These are phyloP conservation scores for Alloascoidea africana DNA, from an alignment of 805 yeast species.

Conservation along the genomic window DNA sequence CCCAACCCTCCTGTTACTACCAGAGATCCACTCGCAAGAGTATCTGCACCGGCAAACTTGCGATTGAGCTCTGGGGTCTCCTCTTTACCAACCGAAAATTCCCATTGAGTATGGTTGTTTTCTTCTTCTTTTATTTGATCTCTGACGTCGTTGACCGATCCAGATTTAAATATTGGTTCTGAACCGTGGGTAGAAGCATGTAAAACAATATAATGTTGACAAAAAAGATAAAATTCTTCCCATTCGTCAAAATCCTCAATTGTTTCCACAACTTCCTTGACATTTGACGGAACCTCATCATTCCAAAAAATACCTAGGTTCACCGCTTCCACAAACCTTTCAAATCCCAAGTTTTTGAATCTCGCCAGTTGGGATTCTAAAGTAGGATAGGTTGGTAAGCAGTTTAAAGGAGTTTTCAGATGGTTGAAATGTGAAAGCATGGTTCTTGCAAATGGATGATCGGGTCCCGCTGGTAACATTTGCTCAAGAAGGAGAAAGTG, in stretches of 20 bases:
- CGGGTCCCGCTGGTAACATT: slow-evolving; percentile 43
- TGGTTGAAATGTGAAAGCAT: slow-evolving; percentile 62
- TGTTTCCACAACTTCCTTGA: slow-evolving; percentile 24
- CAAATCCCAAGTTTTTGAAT: slow-evolving; percentile 32
- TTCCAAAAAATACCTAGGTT: slow-evolving; percentile 50
- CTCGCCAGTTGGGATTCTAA: slow-evolving; percentile 32
- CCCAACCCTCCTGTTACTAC: slow-evolving; percentile 23
- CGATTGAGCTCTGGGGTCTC: slow-evolving; percentile 14
- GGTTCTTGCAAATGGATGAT: slow-evolving; percentile 56
- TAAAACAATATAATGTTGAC: slow-evolving; percentile 58
- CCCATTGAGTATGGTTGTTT: not conserved
- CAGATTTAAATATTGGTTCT: slow-evolving; percentile 6
- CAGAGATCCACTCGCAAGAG: slow-evolving; percentile 3
- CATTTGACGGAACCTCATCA: slow-evolving; percentile 21
- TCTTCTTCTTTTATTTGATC: not conserved
- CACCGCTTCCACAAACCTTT: slow-evolving; percentile 16
- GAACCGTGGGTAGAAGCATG: slow-evolving; percentile 39
- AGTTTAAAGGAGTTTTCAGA: slow-evolving; percentile 51
- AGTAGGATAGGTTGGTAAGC: slow-evolving; percentile 43
- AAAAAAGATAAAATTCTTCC: slow-evolving; percentile 65
- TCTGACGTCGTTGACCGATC: no score
- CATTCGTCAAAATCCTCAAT: slow-evolving; percentile 71
- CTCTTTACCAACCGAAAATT: not conserved
- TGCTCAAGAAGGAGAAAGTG: slow-evolving; percentile 63
- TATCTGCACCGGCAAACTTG: slow-evolving; percentile 27